Evolutionary conservation across 2,329 filamentous ascomycete genomes (phyloP).

Genomic region (Gnomoniopsis sp.): DNA sequence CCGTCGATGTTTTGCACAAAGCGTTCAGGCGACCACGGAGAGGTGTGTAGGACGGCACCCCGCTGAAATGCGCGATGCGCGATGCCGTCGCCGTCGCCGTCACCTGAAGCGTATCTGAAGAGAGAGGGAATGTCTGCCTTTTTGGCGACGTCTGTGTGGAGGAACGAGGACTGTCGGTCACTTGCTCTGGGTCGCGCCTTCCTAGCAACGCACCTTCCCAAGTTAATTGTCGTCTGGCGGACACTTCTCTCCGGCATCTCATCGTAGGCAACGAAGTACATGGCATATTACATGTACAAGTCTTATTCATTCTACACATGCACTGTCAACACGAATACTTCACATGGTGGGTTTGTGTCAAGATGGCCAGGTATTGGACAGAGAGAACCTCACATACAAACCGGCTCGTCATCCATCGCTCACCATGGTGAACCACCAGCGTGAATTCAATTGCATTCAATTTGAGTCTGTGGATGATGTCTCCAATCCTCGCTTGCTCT

Average conservation of each 20-base stretch:
- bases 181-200: slow-evolving; percentile 3
- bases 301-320: neutral
- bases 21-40: neutral
- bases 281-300: neutral
- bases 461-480: neutral
- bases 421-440: neutral
- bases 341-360: neutral
- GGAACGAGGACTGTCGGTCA: neutral
- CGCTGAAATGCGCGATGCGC: neutral
- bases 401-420: neutral
- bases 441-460: neutral
- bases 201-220: neutral
- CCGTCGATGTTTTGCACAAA: neutral
- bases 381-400: neutral
- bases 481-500: neutral
- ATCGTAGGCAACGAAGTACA: neutral
- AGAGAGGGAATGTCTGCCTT: neutral
- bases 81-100: neutral
- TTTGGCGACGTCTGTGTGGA: neutral
- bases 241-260: neutral
- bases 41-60: neutral
- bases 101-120: neutral
- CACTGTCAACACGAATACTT: neutral
- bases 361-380: neutral
- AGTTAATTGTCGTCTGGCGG: neutral